Base-by-base conservation (phyloP, 73 alveolate species). In the Paramecium caudatum region DNA sequence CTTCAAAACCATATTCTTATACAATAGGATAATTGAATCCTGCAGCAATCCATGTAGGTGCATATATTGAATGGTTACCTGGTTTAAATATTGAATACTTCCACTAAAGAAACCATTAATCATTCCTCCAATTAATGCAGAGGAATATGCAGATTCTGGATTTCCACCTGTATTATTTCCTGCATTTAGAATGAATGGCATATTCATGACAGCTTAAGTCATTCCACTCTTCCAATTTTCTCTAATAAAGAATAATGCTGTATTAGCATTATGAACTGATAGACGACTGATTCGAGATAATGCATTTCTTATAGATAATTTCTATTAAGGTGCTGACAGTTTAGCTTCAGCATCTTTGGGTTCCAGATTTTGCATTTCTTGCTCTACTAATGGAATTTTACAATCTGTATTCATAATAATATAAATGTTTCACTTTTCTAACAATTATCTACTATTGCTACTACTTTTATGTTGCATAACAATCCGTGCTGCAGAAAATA, bases 171-270 rank as follows among this genome's bases (percentile, higher is more conserved):
- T 74, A 39, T 74, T 74, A 13, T 74, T 74, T 1, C 69, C 88
- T 21, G 88, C 88, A 74, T 74, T 74, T 13, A 74, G 32, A n/a
- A 21, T 21, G 21, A 74, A 74, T 5, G 88, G 88, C 43, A 74
- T 43, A 74, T 74, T 74, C 65, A 74, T 36, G 33, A 74, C 16
- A 1, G 88, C 88, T 19, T 74, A 43, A 0, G 88, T 21, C 88
- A 74, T 74, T n/a, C 88, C 88, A 74, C 69, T 41, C 65, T 74
- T 74, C 88, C 88, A 74, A 41, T 74, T 74, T 13, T 74, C 88
- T 74, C 65, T 7, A 39, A 74, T 74, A 15, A 39, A 74, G 32
- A 39, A 74, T n/a, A 74, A 17, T 12, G 69, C 88, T 16, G 88
- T 41, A 74, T 37, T 74, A 8, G 43, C 19, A 74, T 74, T 74